Evolutionary conservation across 768 basidiomycete species (phyloP), one percentile per base, ranked within the genome.

Genomic region (Phanerodontia chrysosporium): DNA sequence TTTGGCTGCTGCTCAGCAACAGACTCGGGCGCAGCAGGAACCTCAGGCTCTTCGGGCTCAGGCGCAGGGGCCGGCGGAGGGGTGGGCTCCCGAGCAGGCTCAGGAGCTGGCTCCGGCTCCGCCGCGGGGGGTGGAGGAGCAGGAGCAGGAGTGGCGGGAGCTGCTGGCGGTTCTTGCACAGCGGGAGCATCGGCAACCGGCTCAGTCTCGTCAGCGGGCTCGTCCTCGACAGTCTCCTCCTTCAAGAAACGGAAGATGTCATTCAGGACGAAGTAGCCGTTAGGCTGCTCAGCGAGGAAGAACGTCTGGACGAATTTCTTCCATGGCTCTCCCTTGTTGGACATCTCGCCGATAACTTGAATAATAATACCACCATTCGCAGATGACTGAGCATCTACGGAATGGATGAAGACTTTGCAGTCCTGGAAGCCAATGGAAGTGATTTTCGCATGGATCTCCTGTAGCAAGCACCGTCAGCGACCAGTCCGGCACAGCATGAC

Each of bases 241-340:
- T 97, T 98, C 63, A 99, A 80, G 82, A 97, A 98, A 60, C 97
- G 90, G 87, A 98, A 99, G 78, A 98, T 98, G 78, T 99, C 97
- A 76, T 99, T 99, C 75, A 99, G 87, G 64, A 99, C 97, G 71
- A 96, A 99, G 79, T 98, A 99, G 45, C 97, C 97, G 66, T 96
- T 97, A 14, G 94, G 93, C 76, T 99, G 97, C 74, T 98, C 95
- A 39, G 97, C 97, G 56, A 99, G 88, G 90, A 99, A 98, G 78
- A 99, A 98, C 7, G 96, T 98, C 77, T 99, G 97, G 12, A 95
- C 95, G 68, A 99, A 99, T 78, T 98, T 99, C 70, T 89, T 86
- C 97, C 97, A 99, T 4, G 91, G 82, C 55, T 90, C 91, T 58
- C 84, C 83, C 64, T 85, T 82, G 76, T 98, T 98, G 54, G 92